Base-by-base conservation (phyloP, 2,329 filamentous ascomycete species). In the Acrocalymma vagum region DNA sequence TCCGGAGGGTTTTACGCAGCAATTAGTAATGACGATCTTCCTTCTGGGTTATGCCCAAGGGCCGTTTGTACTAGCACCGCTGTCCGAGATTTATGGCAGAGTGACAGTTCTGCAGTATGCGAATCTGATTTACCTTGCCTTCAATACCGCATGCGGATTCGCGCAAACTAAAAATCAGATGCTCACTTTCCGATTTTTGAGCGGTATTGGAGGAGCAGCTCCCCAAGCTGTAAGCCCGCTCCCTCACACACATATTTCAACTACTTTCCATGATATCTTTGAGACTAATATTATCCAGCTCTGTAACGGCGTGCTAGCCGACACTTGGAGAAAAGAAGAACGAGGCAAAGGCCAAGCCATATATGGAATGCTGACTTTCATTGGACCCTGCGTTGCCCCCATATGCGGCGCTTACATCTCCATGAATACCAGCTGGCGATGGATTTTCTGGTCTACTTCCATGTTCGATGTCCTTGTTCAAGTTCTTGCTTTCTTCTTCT, bases 401-500 rank as follows among this genome's bases (percentile, higher is more conserved):
- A 63, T 63, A 6, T 56, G 49, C 24, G 69, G 27, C 5, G 58
- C 51, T 7, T 62, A 58, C 37, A 61, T 64, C 27, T 61, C 53
- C 3, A 37, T 45, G 29, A 39, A 46, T 9, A 53, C 42, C 3
- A 72, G 66, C 3, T 89, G 86, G 87, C 79, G 85, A 25, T 90
- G 86, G 86, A 79, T 83, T 10, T 90, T 89, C 70, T 87, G 80
- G 70, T 75, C 81, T 0, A 85, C 82, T 1, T 82, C 83, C 2
- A 83, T 88, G 42, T 72, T 73, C 10, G 81, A 83, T 45, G 83
- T 76, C 3, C 46, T 80, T 13, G 78, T 89, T 33, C 84, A 87
- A 58, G 35, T 79, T 14, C 68, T 78, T 0, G 85, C 85, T 5
- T 66, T 87, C 27, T 78, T 84, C 58, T 78, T 85, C 51, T 74